These are phyloP conservation scores for Beta macrorhiza DNA, from an alignment of 179 eudicot species.

Conservation along the genomic window DNA sequence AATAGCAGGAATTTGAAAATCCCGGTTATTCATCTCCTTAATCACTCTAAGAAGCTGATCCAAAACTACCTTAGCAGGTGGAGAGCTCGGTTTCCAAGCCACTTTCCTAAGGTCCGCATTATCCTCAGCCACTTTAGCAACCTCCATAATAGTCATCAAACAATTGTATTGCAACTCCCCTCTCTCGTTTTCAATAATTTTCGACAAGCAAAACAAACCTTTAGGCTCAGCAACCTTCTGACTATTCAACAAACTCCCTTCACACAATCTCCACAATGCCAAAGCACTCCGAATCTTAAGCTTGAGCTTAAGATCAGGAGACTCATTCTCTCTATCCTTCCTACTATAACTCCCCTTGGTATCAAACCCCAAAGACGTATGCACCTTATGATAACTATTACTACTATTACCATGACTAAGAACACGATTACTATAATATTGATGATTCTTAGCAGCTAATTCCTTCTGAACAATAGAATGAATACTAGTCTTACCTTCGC, in stretches of 20 bases:
- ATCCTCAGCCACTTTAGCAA: constrained; percentile 60
- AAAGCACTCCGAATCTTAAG: constrained; percentile 49
- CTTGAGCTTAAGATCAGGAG: constrained; percentile 50
- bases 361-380: constrained; percentile 43
- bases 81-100: constrained; percentile 63
- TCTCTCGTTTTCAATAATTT: constrained; percentile 53
- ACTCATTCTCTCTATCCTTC: constrained; percentile 53
- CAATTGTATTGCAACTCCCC: constrained; percentile 56
- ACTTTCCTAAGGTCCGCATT: constrained; percentile 54
- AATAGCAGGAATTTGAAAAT: constrained; percentile 45
- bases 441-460: constrained; percentile 35
- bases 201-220: constrained; percentile 60
- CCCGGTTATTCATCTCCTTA: constrained; percentile 41
- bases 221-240: constrained; percentile 67
- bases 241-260: constrained; percentile 54
- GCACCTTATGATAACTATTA: constrained; percentile 28
- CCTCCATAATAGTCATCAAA: constrained; percentile 62
- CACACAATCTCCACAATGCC: constrained; percentile 58
- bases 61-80: constrained; percentile 57
- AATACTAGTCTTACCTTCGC: constrained; percentile 41
- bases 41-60: constrained; percentile 60
- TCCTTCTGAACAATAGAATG: constrained; percentile 64
- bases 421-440: constrained; percentile 15
- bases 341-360: constrained; percentile 33
- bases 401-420: constrained; percentile 10